Conservation (phyloP, 441 rosid genomes). For the Breynia disticha region DNA sequence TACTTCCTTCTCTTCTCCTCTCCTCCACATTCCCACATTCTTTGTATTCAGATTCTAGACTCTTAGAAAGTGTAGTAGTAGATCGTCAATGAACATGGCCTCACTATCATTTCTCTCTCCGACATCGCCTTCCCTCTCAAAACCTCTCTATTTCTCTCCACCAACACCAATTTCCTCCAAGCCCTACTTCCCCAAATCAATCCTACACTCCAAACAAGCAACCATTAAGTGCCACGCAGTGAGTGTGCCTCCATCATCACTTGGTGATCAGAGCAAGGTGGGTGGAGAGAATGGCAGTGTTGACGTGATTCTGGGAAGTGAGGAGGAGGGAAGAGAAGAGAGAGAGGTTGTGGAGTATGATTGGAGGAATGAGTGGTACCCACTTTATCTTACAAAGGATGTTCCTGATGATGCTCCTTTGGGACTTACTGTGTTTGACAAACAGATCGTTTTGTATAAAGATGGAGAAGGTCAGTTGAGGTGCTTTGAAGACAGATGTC, state of each 20-base stretch:
- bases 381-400: slow-evolving; percentile 73
- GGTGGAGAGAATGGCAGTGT: slow-evolving; percentile 18
- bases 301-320: slow-evolving; percentile 18
- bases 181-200: slow-evolving; percentile 2
- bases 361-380: slow-evolving; percentile 95
- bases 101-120: no score
- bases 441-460: slow-evolving; percentile 63
- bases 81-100: no score
- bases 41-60: no score
- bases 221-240: slow-evolving; percentile 24
- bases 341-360: slow-evolving; percentile 48
- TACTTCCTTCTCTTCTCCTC: no score
- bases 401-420: slow-evolving; percentile 88
- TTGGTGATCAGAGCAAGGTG: background rate
- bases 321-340: slow-evolving; percentile 34
- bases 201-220: background rate
- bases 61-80: no score
- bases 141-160: slow-evolving; percentile 2
- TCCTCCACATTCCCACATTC: no score
- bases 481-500: slow-evolving; percentile 81
- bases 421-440: slow-evolving; percentile 78
- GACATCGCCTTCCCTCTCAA: slow-evolving; percentile 10
- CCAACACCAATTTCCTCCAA: background rate
- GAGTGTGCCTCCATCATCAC: slow-evolving; percentile 1
- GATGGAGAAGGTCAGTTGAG: slow-evolving; percentile 61